Conservation (phyloP, 1,139 yeast species). For the Schwanniomyces etchellsii region DNA sequence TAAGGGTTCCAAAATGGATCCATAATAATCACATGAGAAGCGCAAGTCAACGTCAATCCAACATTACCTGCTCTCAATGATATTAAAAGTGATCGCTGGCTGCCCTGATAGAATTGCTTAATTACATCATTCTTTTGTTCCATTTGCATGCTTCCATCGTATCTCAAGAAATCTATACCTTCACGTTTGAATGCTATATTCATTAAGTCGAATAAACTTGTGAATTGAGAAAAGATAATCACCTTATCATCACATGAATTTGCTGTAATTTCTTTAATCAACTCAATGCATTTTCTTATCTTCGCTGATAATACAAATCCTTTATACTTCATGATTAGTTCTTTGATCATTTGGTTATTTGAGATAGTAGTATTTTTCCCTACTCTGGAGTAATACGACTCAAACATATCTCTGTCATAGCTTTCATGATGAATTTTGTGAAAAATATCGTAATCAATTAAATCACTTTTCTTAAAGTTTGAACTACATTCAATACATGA, state of each 20-base stretch:
- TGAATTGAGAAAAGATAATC: slow-evolving; percentile 82
- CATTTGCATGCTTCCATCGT: slow-evolving; percentile 78
- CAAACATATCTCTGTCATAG: slow-evolving; percentile 1
- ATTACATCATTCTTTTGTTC: slow-evolving; percentile 59
- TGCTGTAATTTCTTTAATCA: slow-evolving; percentile 36
- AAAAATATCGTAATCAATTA: slow-evolving; percentile 49
- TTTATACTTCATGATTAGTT: slow-evolving; percentile 23
- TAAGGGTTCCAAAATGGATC: slow-evolving; percentile 98
- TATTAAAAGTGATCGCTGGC: slow-evolving; percentile 53
- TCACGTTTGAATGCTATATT: slow-evolving; percentile 47
- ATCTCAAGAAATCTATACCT: slow-evolving; percentile 51
- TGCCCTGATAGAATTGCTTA: slow-evolving; percentile 53
- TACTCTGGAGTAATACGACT: neutral
- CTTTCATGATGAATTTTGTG: slow-evolving; percentile 36
- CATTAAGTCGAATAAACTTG: slow-evolving; percentile 68
- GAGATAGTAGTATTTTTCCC: slow-evolving; percentile 1
- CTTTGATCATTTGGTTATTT: slow-evolving; percentile 16
- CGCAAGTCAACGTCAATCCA: slow-evolving; percentile 88
- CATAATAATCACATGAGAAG: slow-evolving; percentile 81
- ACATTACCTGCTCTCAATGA: slow-evolving; percentile 91
- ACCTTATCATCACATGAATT: slow-evolving; percentile 53
- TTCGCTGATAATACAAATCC: slow-evolving; percentile 50
- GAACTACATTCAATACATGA: slow-evolving; percentile 49
- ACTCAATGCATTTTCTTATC: slow-evolving; percentile 42
- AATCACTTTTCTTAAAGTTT: slow-evolving; percentile 31